Conservation (phyloP, 2,329 filamentous ascomycete genomes). For the Blastomyces emzantsi region DNA sequence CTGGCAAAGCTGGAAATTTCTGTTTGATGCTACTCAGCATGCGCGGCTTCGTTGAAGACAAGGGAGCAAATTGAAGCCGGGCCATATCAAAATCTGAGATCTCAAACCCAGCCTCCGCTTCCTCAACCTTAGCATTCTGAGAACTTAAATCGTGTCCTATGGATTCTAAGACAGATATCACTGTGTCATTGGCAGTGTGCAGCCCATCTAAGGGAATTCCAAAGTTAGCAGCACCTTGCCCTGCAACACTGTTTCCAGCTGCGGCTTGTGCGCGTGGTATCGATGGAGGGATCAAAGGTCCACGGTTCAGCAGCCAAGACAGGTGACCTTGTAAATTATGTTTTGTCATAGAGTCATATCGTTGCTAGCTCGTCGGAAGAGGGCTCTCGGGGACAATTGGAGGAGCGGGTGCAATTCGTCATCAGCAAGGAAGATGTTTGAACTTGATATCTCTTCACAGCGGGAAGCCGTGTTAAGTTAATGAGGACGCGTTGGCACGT, state of each 20-base stretch:
- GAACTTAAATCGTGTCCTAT: slow-evolving; percentile 14
- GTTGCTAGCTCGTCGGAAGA: slow-evolving; percentile 15
- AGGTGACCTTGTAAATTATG: slow-evolving; percentile 40
- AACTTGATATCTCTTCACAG: neutral
- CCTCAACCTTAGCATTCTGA: slow-evolving; percentile 11
- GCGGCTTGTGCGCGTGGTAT: slow-evolving; percentile 23
- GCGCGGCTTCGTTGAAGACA: slow-evolving; percentile 33
- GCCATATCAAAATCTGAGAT: slow-evolving; percentile 33
- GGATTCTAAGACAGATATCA: slow-evolving; percentile 12
- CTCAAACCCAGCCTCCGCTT: slow-evolving; percentile 21
- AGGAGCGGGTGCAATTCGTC: neutral
- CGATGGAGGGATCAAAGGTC: slow-evolving; percentile 28
- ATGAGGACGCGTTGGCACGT: slow-evolving; percentile 14
- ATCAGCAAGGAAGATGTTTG: slow-evolving; percentile 1
- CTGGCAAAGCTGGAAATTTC: slow-evolving; percentile 18
- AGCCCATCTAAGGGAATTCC: slow-evolving; percentile 6
- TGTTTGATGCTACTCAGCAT: slow-evolving; percentile 29
- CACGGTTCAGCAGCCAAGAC: slow-evolving; percentile 39
- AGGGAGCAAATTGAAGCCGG: slow-evolving; percentile 35
- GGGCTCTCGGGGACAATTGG: neutral
- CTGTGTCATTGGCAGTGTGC: slow-evolving; percentile 11
- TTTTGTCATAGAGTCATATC: slow-evolving; percentile 40
- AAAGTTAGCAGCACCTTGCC: slow-evolving; percentile 11
- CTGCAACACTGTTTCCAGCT: slow-evolving; percentile 13
- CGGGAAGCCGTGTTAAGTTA: neutral